Evolutionary conservation across 805 yeast genomes (phyloP).

Genomic region (Yarrowia sp.): DNA sequence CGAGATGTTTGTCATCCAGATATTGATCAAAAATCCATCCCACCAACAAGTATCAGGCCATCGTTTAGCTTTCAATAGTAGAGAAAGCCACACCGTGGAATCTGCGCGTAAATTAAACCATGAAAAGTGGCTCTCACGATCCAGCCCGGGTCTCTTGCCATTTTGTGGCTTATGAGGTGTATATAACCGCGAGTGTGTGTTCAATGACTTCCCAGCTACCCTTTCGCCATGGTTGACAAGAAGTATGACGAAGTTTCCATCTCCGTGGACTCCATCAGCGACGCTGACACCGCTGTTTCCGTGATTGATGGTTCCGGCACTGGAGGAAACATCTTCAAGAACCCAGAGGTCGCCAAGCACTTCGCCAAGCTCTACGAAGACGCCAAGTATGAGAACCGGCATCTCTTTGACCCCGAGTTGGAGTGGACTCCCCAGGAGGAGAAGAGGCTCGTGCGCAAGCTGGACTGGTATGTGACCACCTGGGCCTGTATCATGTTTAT

Average conservation of each 20-base stretch:
- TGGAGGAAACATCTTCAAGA: conserved; percentile 41
- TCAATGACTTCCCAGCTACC: background rate
- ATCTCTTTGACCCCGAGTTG: conserved; percentile 55
- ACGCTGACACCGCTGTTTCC: background rate
- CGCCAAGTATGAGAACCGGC: conserved; percentile 55
- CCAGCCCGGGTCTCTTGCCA: background rate
- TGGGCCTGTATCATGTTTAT: conserved; percentile 60
- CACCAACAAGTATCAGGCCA: no score
- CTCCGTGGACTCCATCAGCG: background rate
- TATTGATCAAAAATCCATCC: no score
- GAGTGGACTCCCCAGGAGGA: conserved; percentile 58
- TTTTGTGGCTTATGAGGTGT: background rate
- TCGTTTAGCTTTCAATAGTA: no score
- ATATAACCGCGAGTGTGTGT: background rate
- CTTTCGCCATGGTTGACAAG: background rate
- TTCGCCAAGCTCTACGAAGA: conserved; percentile 49
- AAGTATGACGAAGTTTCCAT: background rate
- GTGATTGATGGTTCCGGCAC: conserved; percentile 5
- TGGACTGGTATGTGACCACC: conserved; percentile 55
- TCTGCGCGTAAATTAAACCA: background rate
- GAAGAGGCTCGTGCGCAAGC: conserved; percentile 47
- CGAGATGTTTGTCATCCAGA: no score
- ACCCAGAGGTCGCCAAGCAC: conserved; percentile 48
- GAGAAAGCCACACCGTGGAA: background rate
- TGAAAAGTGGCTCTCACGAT: background rate